Evolutionary conservation across 768 basidiomycete genomes (phyloP).

Genomic region (Lepiota venenata): DNA sequence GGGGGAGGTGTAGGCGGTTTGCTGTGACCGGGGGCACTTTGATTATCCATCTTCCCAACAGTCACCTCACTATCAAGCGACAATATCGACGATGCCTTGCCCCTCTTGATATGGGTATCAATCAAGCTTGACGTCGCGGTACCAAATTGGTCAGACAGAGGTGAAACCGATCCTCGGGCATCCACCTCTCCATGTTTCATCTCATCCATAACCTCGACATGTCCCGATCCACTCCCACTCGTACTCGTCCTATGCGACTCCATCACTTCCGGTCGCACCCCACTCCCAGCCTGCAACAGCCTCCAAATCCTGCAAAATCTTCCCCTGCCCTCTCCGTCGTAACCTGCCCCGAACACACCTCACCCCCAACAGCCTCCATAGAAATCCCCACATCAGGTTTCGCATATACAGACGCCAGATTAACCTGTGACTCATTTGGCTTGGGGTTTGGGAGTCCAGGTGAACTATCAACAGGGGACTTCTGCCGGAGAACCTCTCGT

Average conservation of each 20-base stretch:
- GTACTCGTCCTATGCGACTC: background rate
- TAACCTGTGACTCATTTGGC: conserved; percentile 9
- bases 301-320: conserved; percentile 32
- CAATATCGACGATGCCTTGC: conserved; percentile 37
- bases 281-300: conserved; percentile 27
- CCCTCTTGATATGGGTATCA: conserved; percentile 26
- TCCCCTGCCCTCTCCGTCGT: conserved; percentile 34
- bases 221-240: background rate
- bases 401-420: conserved; percentile 45
- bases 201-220: background rate
- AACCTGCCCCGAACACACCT: conserved; percentile 35
- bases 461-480: conserved; percentile 32
- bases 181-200: background rate
- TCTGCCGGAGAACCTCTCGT: conserved; percentile 59
- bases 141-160: background rate
- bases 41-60: conserved; percentile 33
- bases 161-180: background rate
- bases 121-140: conserved; percentile 22
- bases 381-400: conserved; percentile 58
- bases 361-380: conserved; percentile 47
- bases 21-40: background rate
- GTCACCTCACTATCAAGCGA: conserved; percentile 38
- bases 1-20: conserved; percentile 24
- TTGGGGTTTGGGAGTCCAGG: conserved; percentile 9
- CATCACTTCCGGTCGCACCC: background rate